Evolutionary conservation across 2,329 filamentous ascomycete genomes (phyloP).

Genomic region (Penicillium digitatum): DNA sequence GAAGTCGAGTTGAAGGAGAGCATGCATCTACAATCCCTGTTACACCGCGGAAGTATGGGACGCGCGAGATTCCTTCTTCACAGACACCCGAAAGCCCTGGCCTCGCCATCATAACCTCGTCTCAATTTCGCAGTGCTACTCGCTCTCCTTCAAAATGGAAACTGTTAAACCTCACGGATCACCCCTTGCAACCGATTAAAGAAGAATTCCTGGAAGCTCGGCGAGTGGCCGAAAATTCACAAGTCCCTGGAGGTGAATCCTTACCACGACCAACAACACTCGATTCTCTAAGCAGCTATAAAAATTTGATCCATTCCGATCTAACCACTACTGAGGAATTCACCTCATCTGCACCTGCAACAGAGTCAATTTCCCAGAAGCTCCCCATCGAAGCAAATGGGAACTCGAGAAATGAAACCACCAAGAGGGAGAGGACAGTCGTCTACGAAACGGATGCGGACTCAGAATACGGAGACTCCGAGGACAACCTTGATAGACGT

Average conservation of each 20-base stretch:
- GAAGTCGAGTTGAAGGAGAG: neutral
- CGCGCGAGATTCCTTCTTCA: slow-evolving; percentile 40
- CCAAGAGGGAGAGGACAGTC: slow-evolving; percentile 30
- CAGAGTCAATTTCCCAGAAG: slow-evolving; percentile 2
- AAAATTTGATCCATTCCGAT: neutral
- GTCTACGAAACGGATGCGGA: slow-evolving; percentile 44
- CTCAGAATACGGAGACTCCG: slow-evolving; percentile 32
- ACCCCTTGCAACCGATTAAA: slow-evolving; percentile 15
- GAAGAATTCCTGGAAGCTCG: slow-evolving; percentile 15
- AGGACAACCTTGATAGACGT: slow-evolving; percentile 17
- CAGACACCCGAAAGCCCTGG: slow-evolving; percentile 44
- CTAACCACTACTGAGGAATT: neutral
- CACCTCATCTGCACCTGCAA: neutral
- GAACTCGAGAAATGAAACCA: neutral
- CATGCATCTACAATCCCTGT: slow-evolving; percentile 12
- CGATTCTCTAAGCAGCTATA: neutral
- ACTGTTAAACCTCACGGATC: neutral
- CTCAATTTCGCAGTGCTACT: slow-evolving; percentile 29
- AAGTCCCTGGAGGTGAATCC: slow-evolving; percentile 1
- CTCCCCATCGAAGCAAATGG: neutral
- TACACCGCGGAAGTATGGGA: slow-evolving; percentile 34
- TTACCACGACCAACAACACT: slow-evolving; percentile 1
- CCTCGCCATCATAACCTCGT: slow-evolving; percentile 36
- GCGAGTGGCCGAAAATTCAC: slow-evolving; percentile 2
- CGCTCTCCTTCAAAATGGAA: slow-evolving; percentile 27